Evolutionary conservation across 306 rosid genomes (phyloP).

Genomic region (Vigna nakashimae): DNA sequence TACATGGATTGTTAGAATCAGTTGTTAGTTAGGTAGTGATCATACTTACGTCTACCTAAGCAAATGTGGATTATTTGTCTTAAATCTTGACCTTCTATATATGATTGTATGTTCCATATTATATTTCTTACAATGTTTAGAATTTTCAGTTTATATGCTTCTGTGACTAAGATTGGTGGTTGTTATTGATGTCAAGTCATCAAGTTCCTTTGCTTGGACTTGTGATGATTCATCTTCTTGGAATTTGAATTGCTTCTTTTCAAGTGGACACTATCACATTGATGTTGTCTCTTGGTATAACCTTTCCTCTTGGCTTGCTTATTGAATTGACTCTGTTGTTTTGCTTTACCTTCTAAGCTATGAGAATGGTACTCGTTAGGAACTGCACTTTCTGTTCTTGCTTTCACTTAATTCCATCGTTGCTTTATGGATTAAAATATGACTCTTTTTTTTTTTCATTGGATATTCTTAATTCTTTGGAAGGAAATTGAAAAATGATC

Average conservation of each 20-base stretch:
- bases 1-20: not conserved
- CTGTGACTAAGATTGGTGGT: not conserved
- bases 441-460: not conserved
- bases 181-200: constrained; percentile 6
- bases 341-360: constrained; percentile 17
- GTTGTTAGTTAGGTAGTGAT: not conserved
- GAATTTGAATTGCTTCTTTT: constrained; percentile 18
- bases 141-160: not conserved
- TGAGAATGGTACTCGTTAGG: constrained; percentile 2
- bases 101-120: not conserved
- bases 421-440: not conserved
- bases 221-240: not conserved
- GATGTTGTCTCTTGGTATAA: constrained; percentile 4
- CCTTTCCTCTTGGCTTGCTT: constrained; percentile 17
- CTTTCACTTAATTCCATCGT: constrained; percentile 9
- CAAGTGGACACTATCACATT: not conserved
- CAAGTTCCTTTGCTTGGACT: constrained; percentile 9
- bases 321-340: not conserved
- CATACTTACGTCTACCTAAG: not conserved
- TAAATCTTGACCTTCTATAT: not conserved
- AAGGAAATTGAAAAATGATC: not conserved
- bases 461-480: not conserved
- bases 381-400: not conserved
- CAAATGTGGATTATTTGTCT: not conserved
- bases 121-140: not conserved